These are phyloP conservation scores for Candida oleophila DNA, from an alignment of 805 yeast species.

Conservation along the genomic window DNA sequence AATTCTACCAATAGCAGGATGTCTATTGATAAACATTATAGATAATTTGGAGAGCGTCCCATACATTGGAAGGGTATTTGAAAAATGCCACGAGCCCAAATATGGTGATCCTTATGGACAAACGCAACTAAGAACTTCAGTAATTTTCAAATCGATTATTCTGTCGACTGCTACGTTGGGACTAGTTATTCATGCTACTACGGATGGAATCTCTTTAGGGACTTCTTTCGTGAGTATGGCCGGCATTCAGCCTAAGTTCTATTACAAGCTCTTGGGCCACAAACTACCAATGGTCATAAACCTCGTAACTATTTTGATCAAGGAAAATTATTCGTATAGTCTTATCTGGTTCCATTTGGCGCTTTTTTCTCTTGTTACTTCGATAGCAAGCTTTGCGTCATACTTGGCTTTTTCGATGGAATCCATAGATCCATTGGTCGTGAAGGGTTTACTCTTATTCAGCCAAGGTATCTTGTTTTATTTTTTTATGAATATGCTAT, in stretches of 20 bases:
- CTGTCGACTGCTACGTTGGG: conserved; percentile 57
- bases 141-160: conserved; percentile 24
- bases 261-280: conserved; percentile 45
- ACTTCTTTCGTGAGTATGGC: conserved; percentile 48
- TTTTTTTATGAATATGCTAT: conserved; percentile 66
- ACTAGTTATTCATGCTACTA: conserved; percentile 60
- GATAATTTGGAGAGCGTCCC: conserved; percentile 33
- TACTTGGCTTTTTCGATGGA: conserved; percentile 37
- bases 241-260: conserved; percentile 55
- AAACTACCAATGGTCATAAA: conserved; percentile 77
- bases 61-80: background rate
- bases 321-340: conserved; percentile 29
- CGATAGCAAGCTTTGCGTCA: conserved; percentile 56
- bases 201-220: conserved; percentile 76
- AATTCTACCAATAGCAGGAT: conserved; percentile 51
- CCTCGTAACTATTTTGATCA: conserved; percentile 52
- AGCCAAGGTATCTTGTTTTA: conserved; percentile 74
- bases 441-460: conserved; percentile 56
- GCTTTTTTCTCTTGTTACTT: conserved; percentile 59
- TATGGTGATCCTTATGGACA: background rate
- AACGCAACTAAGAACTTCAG: background rate
- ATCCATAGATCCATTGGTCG: conserved; percentile 26
- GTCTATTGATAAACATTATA: conserved; percentile 49
- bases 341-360: conserved; percentile 46
- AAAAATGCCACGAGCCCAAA: background rate